phyloP scores from a whole-genome alignment of 305 asterid genomes.

The Euphrasia arctica region DNA sequence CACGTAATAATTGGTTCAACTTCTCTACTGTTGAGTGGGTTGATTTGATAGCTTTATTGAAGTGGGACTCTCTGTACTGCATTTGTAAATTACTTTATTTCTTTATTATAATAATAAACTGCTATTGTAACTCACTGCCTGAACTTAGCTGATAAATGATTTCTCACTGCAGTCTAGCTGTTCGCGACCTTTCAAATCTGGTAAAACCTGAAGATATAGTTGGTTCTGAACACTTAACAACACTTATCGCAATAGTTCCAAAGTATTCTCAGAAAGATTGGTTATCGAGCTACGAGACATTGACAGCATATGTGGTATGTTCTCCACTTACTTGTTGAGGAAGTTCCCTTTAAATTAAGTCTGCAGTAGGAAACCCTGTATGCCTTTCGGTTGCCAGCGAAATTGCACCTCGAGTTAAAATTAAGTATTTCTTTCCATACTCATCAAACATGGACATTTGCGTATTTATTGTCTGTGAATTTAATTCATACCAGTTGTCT shows the following conservation, averaged over 20 bases:
- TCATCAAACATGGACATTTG: too few relatives aligned
- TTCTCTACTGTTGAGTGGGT: background rate
- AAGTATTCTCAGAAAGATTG: conserved; percentile 96
- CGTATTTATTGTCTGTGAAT: too few relatives aligned
- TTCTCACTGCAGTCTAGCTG: conserved; percentile 71
- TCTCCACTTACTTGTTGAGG: too few relatives aligned
- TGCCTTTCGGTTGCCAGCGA: too few relatives aligned
- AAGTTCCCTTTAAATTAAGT: too few relatives aligned
- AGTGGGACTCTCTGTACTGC: background rate
- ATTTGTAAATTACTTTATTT: conserved; percentile 5
- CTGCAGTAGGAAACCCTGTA: too few relatives aligned
- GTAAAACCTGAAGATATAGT: conserved; percentile 83
- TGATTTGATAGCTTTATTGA: background rate
- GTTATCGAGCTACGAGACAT: conserved; percentile 84
- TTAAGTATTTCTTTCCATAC: too few relatives aligned
- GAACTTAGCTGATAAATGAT: conserved; percentile 23
- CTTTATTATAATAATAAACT: conserved; percentile 3
- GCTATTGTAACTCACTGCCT: conserved; percentile 4
- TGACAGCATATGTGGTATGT: conserved; percentile 72
- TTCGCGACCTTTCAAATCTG: conserved; percentile 90
- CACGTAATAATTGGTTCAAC: background rate
- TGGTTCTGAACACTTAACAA: conserved; percentile 76
- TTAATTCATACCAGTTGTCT: background rate
- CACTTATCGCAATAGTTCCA: conserved; percentile 79
- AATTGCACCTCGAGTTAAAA: too few relatives aligned